phyloP scores from a whole-genome alignment of 2,329 filamentous ascomycete species.

The Neofusicoccum laricinum region DNA sequence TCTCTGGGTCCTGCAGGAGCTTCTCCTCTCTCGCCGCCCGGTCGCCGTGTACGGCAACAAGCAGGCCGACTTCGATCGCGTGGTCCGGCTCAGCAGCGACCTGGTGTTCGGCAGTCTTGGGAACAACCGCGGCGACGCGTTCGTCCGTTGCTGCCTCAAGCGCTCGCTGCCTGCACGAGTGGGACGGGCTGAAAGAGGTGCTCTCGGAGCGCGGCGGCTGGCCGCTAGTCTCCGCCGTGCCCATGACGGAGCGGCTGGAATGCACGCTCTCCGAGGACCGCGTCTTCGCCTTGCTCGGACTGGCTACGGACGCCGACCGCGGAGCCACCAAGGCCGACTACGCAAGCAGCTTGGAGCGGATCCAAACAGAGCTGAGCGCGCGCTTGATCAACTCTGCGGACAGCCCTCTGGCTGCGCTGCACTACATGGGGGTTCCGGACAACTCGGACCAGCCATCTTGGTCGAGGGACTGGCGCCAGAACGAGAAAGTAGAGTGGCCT shows the following conservation, averaged over 20 bases:
- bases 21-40: background rate
- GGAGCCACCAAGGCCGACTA: background rate
- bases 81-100: background rate
- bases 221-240: background rate
- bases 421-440: no score
- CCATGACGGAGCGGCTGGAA: background rate
- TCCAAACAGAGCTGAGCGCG: background rate
- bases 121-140: background rate
- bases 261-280: background rate
- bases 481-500: no score
- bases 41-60: background rate
- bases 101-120: background rate
- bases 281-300: background rate
- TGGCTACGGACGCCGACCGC: background rate
- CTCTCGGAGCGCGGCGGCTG: background rate
- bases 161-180: background rate
- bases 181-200: background rate
- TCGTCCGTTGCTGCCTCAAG: background rate
- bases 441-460: no score
- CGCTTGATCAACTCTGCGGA: no score
- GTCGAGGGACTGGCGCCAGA: no score
- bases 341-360: background rate
- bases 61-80: background rate
- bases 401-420: no score
- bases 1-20: slow-evolving; percentile 21